Base-by-base conservation (phyloP, 2,329 filamentous ascomycete species). In the Fusarium nisikadoi region DNA sequence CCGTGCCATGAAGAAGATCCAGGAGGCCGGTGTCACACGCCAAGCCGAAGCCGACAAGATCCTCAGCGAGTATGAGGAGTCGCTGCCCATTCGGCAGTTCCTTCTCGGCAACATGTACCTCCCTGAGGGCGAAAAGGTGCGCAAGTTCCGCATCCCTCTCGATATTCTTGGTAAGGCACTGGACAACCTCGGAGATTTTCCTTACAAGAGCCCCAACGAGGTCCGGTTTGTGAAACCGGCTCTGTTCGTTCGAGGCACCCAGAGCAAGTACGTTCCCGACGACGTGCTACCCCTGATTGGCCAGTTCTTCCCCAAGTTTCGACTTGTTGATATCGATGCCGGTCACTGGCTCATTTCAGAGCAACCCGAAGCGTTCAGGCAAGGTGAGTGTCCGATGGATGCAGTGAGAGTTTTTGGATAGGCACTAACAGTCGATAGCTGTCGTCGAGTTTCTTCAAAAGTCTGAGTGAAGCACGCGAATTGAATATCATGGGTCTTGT, bases 301-400 rank as follows among this genome's bases (percentile, higher is more conserved):
- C 6, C 87, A 90, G 70, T 96, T 97, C 82, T 97, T 97, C 78
- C 94, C 94, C 16, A 85, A 86, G 29, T 97, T 96, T 77, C 84
- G 89, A 79, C 77, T 96, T 35, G 89, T 86, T 53, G 92, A 95
- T 81, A 84, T 97, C 36, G 91, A 96, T 41, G 88, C 91, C 13
- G 94, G 94, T 1, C 94, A 97, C 80, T 97, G 94, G 94, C 84
- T 97, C 9, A 94, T 95, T 70, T 94, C 93, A n/a, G 94, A 97
- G 84, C 91, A 94, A 75, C 94, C 94, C 0, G 90, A 94, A 78
- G 90, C 86, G 14, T 97, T 97, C 73, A 89, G 91, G 78, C 84
- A 88, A 86, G 91, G 93, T 94, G 79, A 80, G 87, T 33, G 36
- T 17, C 5, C 31, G 2, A 11, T 20, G 3, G n/a, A 25, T 42